Evolutionary conservation across 495 filamentous ascomycete species (phyloP), one percentile per base, ranked within the genome.

Genomic region (Hypoxylon crocopeplum): DNA sequence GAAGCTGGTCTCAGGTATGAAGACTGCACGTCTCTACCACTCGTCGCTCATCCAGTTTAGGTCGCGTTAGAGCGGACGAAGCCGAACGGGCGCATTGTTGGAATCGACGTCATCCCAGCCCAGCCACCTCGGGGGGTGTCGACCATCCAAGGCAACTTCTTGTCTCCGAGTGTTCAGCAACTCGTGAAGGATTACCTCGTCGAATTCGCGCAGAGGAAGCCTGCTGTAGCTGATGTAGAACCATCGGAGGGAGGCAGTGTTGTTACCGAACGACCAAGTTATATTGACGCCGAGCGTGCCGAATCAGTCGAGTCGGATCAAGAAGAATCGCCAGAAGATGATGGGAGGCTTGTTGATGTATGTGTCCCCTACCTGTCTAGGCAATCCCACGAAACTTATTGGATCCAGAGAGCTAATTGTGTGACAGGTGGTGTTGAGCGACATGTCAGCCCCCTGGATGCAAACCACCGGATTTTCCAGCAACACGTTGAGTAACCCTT

Each of bases 391-490:
- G 11, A 39, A 24, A 34, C 16, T 46, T 19, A 16, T 13, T 8
- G 7, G 44, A 42, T 16, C 13, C 1, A 11, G 25, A 15, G 47
- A 33, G 15, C 59, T 71, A 13, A 69, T 59, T 27, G 17, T 22
- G 20, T 8, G 32, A 56, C 56, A 81, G 77, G 58, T 98, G 67
- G 89, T 98, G 65, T 76, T 98, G 64, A 95, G 90, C 82, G 94
- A 98, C 87, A 98, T 98, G 94, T 98, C 85, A 78, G 93, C 81
- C 78, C 93, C 94, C 90, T 96, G 91, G 92, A 74, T 81, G 61
- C 88, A 90, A 79, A 86, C 83, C 25, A 82, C 82, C 66, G 88
- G 88, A 33, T 91, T 87, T 76, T 87, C 85, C 79, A 86, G 88
- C 76, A 90, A 82, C 75, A 94, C 86, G 77, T 81, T 97, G 80